A percentile compares a stretch with the other conserved stretches of the same genome.
phyloP scores from a whole-genome alignment of 352 stramenopile genomes.

The Aphanomyces euteiches region DNA sequence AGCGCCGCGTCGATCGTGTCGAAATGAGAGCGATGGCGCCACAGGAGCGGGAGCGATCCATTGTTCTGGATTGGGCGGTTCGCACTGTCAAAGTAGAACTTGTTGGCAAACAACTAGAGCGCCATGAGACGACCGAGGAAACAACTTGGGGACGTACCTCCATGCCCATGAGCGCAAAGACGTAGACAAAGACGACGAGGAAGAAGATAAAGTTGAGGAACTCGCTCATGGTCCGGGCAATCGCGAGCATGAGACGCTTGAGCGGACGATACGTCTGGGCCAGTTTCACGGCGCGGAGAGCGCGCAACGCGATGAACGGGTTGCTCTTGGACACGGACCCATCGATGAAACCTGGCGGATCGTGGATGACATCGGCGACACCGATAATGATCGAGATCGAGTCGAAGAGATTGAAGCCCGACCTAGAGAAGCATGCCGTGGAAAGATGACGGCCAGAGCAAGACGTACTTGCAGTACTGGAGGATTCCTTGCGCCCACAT shows the following conservation, averaged over 20 bases:
- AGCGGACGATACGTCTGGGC: slow-evolving; percentile 89
- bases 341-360: slow-evolving; percentile 66
- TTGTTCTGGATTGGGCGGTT: slow-evolving; percentile 38
- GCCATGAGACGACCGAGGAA: not conserved
- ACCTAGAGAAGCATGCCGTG: slow-evolving; percentile 25
- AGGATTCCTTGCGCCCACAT: slow-evolving; percentile 65
- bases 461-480: slow-evolving; percentile 48
- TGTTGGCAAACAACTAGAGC: slow-evolving; percentile 91
- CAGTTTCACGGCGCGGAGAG: slow-evolving; percentile 94
- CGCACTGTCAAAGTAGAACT: slow-evolving; percentile 86
- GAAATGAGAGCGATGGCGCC: slow-evolving; percentile 73
- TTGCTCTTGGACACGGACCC: not conserved
- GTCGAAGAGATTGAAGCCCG: slow-evolving; percentile 83
- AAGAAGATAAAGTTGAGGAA: slow-evolving; percentile 90
- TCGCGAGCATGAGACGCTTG: slow-evolving; percentile 67
- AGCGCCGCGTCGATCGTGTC: slow-evolving; percentile 77
- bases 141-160: slow-evolving; percentile 45
- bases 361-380: slow-evolving; percentile 59
- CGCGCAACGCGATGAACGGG: slow-evolving; percentile 79
- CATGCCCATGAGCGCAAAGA: slow-evolving; percentile 90
- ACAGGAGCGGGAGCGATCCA: not conserved
- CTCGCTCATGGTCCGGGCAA: slow-evolving; percentile 74
- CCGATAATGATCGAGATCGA: slow-evolving; percentile 77
- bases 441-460: too few relatives aligned
- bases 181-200: slow-evolving; percentile 91